These are phyloP conservation scores for Solanum sejunctum DNA, from an alignment of 257 asterid species.

Conservation along the genomic window DNA sequence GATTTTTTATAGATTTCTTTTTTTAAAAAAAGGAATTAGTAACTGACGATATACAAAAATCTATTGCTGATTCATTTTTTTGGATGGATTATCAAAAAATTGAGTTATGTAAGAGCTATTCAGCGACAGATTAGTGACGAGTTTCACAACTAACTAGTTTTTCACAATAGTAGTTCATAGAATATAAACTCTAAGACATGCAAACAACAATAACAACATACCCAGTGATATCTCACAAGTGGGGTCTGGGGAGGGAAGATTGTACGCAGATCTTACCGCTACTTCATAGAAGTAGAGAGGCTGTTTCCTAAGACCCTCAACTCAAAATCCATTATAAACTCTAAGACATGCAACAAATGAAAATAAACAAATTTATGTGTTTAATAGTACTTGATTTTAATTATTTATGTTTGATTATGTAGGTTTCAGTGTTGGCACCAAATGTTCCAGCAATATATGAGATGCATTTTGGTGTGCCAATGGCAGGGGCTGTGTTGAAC, in stretches of 20 bases:
- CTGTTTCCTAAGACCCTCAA: no score
- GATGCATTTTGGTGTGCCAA: conserved; percentile 93
- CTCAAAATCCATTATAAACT: no score
- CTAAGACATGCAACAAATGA: neutral
- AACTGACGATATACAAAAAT: neutral
- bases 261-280: no score
- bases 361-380: neutral
- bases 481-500: conserved; percentile 89
- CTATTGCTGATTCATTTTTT: neutral
- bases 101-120: rapidly evolving
- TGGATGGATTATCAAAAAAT: neutral
- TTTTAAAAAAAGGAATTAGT: neutral
- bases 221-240: no score
- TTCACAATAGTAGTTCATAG: neutral
- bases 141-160: neutral
- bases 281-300: no score
- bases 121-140: neutral
- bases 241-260: no score
- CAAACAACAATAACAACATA: no score
- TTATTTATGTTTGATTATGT: neutral
- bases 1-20: neutral
- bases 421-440: conserved; percentile 92
- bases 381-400: neutral
- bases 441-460: conserved; percentile 80
- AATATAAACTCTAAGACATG: neutral